phyloP scores from a whole-genome alignment of 2,329 filamentous ascomycete species.

The Spiromastix sp. region DNA sequence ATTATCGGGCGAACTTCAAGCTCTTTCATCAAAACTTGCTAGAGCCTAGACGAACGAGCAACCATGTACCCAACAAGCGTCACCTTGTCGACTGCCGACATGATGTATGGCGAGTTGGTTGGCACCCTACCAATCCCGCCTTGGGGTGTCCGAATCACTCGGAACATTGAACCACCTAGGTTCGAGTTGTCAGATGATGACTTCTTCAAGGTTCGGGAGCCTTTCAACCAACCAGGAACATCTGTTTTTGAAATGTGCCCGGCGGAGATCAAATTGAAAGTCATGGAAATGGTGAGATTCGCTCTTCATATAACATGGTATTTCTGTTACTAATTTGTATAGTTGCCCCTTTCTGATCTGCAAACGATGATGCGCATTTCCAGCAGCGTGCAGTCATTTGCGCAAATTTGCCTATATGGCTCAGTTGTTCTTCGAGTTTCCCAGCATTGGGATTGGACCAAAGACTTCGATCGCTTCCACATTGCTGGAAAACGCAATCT shows the following conservation, averaged over 20 bases:
- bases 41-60: no score
- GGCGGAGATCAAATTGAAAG: neutral
- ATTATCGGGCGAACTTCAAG: no score
- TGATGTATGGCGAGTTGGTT: no score
- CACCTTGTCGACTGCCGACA: neutral
- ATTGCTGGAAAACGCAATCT: neutral
- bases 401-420: neutral
- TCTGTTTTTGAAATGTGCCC: neutral
- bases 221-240: no score
- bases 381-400: neutral
- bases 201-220: no score
- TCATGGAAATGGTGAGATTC: slow-evolving; percentile 1
- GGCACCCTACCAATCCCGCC: no score
- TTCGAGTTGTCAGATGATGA: no score
- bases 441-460: neutral
- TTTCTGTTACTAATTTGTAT: neutral
- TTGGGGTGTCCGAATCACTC: no score
- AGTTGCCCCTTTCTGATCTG: slow-evolving; percentile 1
- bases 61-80: neutral
- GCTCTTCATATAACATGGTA: neutral
- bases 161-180: no score
- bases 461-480: neutral
- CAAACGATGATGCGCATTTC: neutral
- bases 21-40: no score
- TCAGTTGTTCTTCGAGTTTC: slow-evolving; percentile 1